phyloP scores from a whole-genome alignment of 345 rosid species.

The Eucalyptus viminalis region DNA sequence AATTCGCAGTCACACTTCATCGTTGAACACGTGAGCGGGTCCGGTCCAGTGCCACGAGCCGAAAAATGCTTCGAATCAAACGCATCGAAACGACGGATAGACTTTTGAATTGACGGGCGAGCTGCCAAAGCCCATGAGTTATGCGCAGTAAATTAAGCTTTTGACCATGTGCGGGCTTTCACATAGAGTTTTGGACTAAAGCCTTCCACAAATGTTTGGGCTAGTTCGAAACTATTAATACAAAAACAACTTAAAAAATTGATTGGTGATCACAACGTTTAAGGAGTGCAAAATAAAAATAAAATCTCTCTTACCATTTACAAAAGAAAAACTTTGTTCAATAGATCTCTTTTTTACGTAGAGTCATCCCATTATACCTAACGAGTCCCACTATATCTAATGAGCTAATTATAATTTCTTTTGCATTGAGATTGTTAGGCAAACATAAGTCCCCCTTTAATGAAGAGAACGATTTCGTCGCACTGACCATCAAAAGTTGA shows the following conservation, averaged over 20 bases:
- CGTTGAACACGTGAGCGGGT: not conserved
- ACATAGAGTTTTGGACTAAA: not conserved
- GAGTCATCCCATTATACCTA: not conserved
- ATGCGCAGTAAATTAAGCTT: not conserved
- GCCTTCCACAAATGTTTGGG: not conserved
- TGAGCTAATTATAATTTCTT: not conserved
- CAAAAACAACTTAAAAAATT: not conserved
- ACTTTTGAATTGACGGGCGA: not conserved
- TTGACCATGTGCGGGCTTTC: not conserved
- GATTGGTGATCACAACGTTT: not conserved
- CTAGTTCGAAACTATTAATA: not conserved
- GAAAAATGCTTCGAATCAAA: not conserved
- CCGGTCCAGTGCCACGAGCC: not conserved
- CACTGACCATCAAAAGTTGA: not conserved
- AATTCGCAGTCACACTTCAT: not conserved
- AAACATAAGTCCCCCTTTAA: not conserved
- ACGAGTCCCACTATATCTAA: not conserved
- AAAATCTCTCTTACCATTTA: not conserved
- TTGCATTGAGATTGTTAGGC: not conserved
- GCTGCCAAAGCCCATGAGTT: not conserved
- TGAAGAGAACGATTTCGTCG: too few species aligned
- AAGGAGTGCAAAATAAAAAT: not conserved
- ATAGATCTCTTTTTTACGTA: too few species aligned
- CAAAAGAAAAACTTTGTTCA: not conserved
- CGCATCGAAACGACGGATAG: not conserved